A percentile compares a stretch with the other conserved stretches of the same genome.
Evolutionary conservation across 495 filamentous ascomycete species (phyloP).

Genomic region (Penicillium bovifimosum): DNA sequence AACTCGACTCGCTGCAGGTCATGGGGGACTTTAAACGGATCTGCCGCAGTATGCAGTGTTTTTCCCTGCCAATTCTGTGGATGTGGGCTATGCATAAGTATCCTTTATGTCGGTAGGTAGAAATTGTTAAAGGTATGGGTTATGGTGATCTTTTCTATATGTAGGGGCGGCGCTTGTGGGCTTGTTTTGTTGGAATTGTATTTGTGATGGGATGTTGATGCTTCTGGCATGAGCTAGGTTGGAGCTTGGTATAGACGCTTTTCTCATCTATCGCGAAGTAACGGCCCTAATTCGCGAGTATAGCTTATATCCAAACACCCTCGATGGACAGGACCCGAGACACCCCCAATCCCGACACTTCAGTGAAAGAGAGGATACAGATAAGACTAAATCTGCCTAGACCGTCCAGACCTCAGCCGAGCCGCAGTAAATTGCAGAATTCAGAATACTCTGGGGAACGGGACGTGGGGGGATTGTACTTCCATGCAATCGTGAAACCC

Average conservation of each 20-base stretch:
- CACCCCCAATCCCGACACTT: not conserved
- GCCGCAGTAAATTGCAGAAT: constrained; percentile 12
- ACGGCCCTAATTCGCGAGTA: too few species aligned
- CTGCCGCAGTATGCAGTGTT: constrained; percentile 7
- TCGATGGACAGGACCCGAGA: too few species aligned
- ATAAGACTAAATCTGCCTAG: not conserved
- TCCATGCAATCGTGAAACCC: constrained; percentile 23
- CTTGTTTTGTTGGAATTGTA: not conserved
- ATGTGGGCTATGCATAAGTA: not conserved
- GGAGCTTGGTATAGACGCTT: not conserved
- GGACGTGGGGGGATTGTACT: constrained; percentile 23
- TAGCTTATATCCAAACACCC: too few species aligned
- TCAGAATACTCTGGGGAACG: constrained; percentile 21
- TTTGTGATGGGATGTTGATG: not conserved
- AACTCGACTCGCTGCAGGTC: constrained; percentile 4
- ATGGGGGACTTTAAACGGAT: constrained; percentile 8
- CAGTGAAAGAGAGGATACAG: not conserved
- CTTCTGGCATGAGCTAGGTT: not conserved
- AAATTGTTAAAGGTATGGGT: not conserved
- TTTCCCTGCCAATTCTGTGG: not conserved
- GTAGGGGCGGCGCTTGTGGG: not conserved
- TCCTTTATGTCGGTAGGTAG: not conserved
- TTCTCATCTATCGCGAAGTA: not conserved
- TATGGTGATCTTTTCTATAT: not conserved
- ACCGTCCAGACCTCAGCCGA: constrained; percentile 5